These are phyloP conservation scores for Aspergillus sp. DNA, from an alignment of 2,329 filamentous ascomycete species.

Conservation along the genomic window DNA sequence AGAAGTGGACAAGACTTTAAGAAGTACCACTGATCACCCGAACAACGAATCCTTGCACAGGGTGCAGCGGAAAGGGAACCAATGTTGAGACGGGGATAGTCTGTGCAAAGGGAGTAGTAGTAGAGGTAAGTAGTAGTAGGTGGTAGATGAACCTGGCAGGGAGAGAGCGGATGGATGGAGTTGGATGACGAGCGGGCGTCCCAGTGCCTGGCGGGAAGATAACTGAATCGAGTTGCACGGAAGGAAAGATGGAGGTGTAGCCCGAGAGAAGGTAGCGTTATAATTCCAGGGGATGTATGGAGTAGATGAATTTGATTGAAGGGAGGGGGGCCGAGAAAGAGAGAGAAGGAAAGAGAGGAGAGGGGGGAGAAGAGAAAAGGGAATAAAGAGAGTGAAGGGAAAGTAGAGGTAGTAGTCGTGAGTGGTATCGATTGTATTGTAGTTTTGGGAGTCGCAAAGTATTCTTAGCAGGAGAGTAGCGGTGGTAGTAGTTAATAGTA, in stretches of 20 bases:
- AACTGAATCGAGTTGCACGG: slow-evolving; percentile 10
- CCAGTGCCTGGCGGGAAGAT: not conserved
- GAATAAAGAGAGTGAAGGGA: too few relatives aligned
- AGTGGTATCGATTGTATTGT: not conserved
- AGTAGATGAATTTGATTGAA: too few relatives aligned
- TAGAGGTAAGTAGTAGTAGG: too few relatives aligned
- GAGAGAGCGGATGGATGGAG: not conserved
- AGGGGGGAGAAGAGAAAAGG: too few relatives aligned
- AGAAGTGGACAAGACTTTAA: slow-evolving; percentile 21
- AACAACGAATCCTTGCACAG: slow-evolving; percentile 13
- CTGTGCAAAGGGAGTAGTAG: slow-evolving; percentile 13
- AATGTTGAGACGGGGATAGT: not conserved
- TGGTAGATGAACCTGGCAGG: slow-evolving; percentile 1
- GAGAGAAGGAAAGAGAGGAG: too few relatives aligned
- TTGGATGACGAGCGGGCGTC: not conserved
- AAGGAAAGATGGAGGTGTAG: not conserved
- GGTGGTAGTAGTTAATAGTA: slow-evolving; percentile 8
- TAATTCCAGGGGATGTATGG: slow-evolving; percentile 6
- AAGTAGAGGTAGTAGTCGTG: slow-evolving; percentile 8
- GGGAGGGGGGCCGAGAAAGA: too few relatives aligned
- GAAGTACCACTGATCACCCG: slow-evolving; percentile 24
- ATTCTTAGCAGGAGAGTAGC: not conserved
- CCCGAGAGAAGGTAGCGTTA: slow-evolving; percentile 1
- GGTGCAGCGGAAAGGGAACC: slow-evolving; percentile 14
- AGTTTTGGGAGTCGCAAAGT: not conserved